A percentile compares a stretch with the other conserved stretches of the same genome.
Evolutionary conservation across 257 asterid species (phyloP).

Genomic region (Plantago ovata): DNA sequence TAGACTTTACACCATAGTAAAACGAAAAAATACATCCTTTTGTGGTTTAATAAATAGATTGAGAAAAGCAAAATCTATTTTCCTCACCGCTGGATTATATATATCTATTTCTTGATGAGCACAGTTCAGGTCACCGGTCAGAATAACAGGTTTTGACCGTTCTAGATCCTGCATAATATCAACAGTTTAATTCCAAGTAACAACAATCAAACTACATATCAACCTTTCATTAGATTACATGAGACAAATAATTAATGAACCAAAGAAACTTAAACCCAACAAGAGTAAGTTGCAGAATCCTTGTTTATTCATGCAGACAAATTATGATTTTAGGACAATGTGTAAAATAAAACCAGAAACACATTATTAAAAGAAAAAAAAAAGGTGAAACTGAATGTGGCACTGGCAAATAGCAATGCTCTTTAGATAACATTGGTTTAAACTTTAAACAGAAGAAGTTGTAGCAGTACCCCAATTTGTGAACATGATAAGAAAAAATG

Average conservation of each 20-base stretch:
- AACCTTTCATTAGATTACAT: neutral
- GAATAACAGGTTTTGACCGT: constrained; percentile 73
- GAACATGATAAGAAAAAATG: too few relatives aligned
- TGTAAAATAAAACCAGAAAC: too few relatives aligned
- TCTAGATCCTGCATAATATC: constrained; percentile 70
- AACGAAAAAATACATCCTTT: neutral
- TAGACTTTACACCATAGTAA: too few relatives aligned
- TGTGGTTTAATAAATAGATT: neutral
- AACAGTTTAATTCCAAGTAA: constrained; percentile 25
- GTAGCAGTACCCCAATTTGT: too few relatives aligned
- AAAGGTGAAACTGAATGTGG: too few relatives aligned
- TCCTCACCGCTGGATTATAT: constrained; percentile 77
- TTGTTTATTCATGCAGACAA: too few relatives aligned
- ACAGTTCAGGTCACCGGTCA: constrained; percentile 95
- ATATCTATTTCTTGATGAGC: constrained; percentile 96
- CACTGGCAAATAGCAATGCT: too few relatives aligned
- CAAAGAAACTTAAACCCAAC: too few relatives aligned
- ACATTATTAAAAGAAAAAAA: too few relatives aligned
- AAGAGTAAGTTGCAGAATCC: neutral
- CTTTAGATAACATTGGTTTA: too few relatives aligned
- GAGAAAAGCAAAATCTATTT: constrained; percentile 16
- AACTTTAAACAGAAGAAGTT: too few relatives aligned
- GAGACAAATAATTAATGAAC: neutral
- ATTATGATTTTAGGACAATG: too few relatives aligned
- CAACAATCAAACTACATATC: neutral